Evolutionary conservation across 352 stramenopile species (phyloP).

Genomic region (Elongisporangium anandrum): DNA sequence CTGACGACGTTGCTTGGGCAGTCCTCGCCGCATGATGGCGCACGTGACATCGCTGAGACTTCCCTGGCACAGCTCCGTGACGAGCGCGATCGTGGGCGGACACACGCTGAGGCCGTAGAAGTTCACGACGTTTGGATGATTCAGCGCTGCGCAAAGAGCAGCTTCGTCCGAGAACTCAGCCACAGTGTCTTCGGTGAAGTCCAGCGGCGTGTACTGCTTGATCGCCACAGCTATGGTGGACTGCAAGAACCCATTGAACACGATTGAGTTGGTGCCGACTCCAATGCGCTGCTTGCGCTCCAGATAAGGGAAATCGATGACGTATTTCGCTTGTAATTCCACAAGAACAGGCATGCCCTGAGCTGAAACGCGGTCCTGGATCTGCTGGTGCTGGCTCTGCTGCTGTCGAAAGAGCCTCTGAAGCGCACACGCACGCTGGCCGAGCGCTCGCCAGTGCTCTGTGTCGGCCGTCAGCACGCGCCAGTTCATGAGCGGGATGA

Average conservation of each 20-base stretch:
- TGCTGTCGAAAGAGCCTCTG: conserved; percentile 25
- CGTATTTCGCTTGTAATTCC: conserved; percentile 35
- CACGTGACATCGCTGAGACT: conserved; percentile 38
- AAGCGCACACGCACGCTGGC: conserved; percentile 24
- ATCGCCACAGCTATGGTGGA: conserved; percentile 42
- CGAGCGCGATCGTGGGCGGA: conserved; percentile 54
- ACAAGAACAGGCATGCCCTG: conserved; percentile 48
- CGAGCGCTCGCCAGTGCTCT: conserved; percentile 55
- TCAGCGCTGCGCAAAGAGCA: conserved; percentile 34
- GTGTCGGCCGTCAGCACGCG: conserved; percentile 51
- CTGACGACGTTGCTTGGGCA: conserved; percentile 27
- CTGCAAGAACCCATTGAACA: conserved; percentile 41
- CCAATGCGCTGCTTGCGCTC: conserved; percentile 33
- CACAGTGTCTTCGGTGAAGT: conserved; percentile 48
- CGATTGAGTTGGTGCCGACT: conserved; percentile 32
- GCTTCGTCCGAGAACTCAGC: conserved; percentile 52
- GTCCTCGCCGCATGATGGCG: conserved; percentile 10
- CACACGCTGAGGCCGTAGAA: conserved; percentile 57
- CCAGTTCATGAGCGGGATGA: conserved; percentile 39
- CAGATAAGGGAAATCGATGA: conserved; percentile 38
- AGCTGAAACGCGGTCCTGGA: conserved; percentile 31
- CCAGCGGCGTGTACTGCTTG: conserved; percentile 56
- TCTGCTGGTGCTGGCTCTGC: conserved; percentile 12
- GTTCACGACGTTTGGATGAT: conserved; percentile 56
- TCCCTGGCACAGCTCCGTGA: conserved; percentile 48